These are phyloP conservation scores for Lycium barbarum DNA, from an alignment of 257 asterid genomes.

Conservation along the genomic window DNA sequence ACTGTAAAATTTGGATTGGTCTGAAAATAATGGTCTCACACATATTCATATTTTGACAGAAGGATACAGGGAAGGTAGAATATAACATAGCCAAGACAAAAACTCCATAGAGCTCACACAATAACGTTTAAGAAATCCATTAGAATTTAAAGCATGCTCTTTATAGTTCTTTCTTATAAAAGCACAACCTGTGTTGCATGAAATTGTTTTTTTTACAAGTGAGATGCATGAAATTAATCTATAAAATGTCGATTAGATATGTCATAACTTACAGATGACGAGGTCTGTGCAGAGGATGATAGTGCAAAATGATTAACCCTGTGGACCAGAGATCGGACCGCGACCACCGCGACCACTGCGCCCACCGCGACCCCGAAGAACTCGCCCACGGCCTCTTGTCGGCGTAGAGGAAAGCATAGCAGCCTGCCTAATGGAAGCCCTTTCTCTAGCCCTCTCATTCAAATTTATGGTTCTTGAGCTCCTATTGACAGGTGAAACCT, in stretches of 20 bases:
- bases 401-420: conserved; percentile 49
- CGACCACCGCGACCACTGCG: conserved; percentile 73
- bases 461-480: conserved; percentile 72
- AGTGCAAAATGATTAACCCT: conserved; percentile 18
- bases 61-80: not conserved
- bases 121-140: not conserved
- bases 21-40: not conserved
- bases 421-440: conserved; percentile 61
- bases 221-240: conserved; percentile 11
- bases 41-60: not conserved
- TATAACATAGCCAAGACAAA: not conserved
- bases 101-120: not conserved
- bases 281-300: conserved; percentile 8
- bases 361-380: conserved; percentile 59
- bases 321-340: conserved; percentile 49
- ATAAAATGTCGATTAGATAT: not conserved
- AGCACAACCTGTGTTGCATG: conserved; percentile 16
- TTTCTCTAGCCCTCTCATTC: conserved; percentile 66
- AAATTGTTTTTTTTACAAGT: not conserved
- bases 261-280: conserved; percentile 17
- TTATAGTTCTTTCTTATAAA: not conserved
- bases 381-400: conserved; percentile 69
- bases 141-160: not conserved
- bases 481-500: conserved; percentile 43
- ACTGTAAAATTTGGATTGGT: conserved; percentile 6